Conservation (phyloP, 1,284 basidiomycete species). For the Irpex rosettiformis region DNA sequence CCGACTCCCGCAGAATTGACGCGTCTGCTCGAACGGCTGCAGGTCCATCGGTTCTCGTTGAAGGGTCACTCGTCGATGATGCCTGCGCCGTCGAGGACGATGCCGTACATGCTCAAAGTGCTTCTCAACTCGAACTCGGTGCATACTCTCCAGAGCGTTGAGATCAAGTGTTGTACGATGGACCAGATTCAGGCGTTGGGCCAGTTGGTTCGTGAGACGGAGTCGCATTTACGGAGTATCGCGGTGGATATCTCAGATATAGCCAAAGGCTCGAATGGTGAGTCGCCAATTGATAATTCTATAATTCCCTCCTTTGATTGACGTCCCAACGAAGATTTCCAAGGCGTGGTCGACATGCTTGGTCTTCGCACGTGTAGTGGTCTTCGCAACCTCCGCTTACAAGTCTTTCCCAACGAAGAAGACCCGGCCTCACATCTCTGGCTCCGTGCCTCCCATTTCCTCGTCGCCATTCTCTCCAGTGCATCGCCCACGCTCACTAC, state of each 20-base stretch:
- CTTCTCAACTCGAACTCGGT: slow-evolving; percentile 2
- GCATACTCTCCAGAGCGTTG: not conserved
- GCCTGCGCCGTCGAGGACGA: slow-evolving; percentile 1
- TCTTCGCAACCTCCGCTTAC: not conserved
- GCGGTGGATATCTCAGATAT: slow-evolving; percentile 7
- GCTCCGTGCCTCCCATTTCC: slow-evolving; percentile 4
- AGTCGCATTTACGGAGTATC: not conserved
- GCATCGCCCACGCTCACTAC: not conserved
- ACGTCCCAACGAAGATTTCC: not conserved
- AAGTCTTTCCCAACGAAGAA: slow-evolving; percentile 8
- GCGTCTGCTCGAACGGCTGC: not conserved
- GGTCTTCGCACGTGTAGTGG: not conserved
- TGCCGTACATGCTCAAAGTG: slow-evolving; percentile 2
- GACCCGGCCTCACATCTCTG: slow-evolving; percentile 2
- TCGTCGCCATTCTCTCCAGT: not conserved
- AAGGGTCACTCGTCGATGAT: slow-evolving; percentile 7
- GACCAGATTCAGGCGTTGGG: slow-evolving; percentile 2
- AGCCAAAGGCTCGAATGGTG: slow-evolving; percentile 4
- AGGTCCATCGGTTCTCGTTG: slow-evolving; percentile 2
- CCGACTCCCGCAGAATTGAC: not conserved
- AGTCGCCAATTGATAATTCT: not conserved
- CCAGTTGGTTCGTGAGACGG: not conserved
- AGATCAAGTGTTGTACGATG: slow-evolving; percentile 5
- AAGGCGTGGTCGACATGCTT: slow-evolving; percentile 4
- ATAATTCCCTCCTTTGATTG: not conserved